Percentiles rank a stretch among this genome's conserved stretches.
These are phyloP conservation scores for Dicorynia guianensis DNA, from an alignment of 306 rosid genomes.

Conservation along the genomic window DNA sequence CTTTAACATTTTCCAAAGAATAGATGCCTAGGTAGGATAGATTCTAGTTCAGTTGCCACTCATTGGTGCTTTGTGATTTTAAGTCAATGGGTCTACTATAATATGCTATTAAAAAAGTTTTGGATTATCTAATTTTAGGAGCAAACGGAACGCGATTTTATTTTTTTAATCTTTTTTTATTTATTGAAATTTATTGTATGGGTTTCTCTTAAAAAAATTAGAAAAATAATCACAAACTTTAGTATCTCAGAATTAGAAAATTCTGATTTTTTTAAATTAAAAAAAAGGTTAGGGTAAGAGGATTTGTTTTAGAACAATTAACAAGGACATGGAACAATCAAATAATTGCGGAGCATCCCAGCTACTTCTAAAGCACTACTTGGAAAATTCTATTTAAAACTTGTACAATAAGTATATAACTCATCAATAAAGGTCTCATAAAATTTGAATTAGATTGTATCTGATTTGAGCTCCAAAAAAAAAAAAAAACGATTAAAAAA, in stretches of 20 bases:
- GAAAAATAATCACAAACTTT: no score
- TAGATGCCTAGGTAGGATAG: slow-evolving; percentile 15
- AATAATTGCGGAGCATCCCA: neutral
- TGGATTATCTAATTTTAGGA: no score
- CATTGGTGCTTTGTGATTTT: slow-evolving; percentile 26
- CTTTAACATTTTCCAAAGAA: neutral
- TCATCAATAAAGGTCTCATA: no score
- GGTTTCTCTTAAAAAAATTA: no score
- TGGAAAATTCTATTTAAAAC: slow-evolving; percentile 2
- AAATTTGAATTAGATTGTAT: no score
- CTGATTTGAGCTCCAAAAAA: no score
- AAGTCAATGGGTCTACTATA: neutral
- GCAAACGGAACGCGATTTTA: no score
- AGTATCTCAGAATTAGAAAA: neutral
- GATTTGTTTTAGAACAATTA: slow-evolving; percentile 12
- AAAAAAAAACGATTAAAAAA: no score
- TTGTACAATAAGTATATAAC: no score
- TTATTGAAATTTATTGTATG: no score
- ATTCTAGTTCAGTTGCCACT: slow-evolving; percentile 10
- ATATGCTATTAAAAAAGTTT: no score
- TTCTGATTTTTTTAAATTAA: neutral
- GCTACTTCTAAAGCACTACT: neutral
- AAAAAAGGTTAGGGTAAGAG: neutral
- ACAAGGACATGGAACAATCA: neutral
- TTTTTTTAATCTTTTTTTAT: no score